Conservation (phyloP, 177 flowering plant species). For the Vitis hybrid region DNA sequence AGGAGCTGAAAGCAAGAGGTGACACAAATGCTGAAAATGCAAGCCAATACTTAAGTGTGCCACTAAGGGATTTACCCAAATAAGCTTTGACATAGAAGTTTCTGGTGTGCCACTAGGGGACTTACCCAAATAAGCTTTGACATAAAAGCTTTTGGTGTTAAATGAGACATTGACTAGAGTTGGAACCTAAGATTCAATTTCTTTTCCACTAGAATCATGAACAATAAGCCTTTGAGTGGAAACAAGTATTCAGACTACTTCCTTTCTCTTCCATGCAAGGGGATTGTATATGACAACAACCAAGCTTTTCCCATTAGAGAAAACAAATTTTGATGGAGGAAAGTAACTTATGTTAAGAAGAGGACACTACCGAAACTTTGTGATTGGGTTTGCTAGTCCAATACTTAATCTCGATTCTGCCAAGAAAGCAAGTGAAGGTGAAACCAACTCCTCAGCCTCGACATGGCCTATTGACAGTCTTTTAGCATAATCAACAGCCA, state of each 20-base stretch:
- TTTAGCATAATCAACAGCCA: constrained; percentile 89
- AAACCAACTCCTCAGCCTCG: constrained; percentile 78
- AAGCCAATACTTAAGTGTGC: too few species aligned
- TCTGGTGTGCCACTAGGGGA: too few species aligned
- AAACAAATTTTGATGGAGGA: constrained; percentile 71
- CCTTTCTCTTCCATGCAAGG: constrained; percentile 86
- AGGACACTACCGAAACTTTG: constrained; percentile 80
- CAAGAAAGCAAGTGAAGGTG: constrained; percentile 66
- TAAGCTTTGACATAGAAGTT: too few species aligned
- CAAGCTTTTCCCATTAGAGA: constrained; percentile 62
- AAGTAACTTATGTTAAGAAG: constrained; percentile 89
- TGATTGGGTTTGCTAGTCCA: constrained; percentile 31
- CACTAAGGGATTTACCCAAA: too few species aligned
- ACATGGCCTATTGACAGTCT: constrained; percentile 71
- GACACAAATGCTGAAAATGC: too few species aligned
- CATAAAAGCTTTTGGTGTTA: constrained; percentile 26
- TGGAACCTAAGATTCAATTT: constrained; percentile 66
- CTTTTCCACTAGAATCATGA: constrained; percentile 63
- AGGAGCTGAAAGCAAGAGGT: too few species aligned
- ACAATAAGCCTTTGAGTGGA: constrained; percentile 47
- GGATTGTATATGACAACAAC: constrained; percentile 74
- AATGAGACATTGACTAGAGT: constrained; percentile 49
- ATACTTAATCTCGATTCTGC: constrained; percentile 29
- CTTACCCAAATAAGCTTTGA: too few species aligned
- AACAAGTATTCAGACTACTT: constrained; percentile 77